These are phyloP conservation scores for Zygotorulaspora danielsina DNA, from an alignment of 805 yeast species.

Conservation along the genomic window DNA sequence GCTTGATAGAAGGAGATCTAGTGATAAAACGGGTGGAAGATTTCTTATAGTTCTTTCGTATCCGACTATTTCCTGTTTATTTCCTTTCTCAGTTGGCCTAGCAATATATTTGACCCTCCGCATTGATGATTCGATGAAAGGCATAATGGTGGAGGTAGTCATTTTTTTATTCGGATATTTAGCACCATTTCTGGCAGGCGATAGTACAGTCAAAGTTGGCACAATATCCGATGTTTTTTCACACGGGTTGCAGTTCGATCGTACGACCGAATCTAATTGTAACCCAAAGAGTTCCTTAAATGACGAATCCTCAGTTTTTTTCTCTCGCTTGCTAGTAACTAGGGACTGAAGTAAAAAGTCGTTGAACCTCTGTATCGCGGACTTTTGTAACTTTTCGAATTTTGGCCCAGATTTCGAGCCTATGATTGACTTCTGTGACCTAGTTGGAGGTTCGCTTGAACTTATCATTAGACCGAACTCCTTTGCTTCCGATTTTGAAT, in stretches of 20 bases:
- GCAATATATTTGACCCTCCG: constrained; percentile 47
- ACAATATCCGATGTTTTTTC: constrained; percentile 19
- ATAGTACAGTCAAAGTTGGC: constrained; percentile 27
- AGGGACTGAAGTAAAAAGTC: constrained; percentile 24
- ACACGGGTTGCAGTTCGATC: constrained; percentile 26
- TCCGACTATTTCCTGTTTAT: constrained; percentile 50
- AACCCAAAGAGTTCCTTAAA: constrained; percentile 34
- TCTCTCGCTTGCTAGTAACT: constrained; percentile 29
- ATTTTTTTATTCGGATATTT: constrained; percentile 34
- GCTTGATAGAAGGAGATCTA: constrained; percentile 53
- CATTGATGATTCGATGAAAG: constrained; percentile 60
- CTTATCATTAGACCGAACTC: constrained; percentile 50
- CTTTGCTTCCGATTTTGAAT: constrained; percentile 44
- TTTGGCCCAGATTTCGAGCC: constrained; percentile 18
- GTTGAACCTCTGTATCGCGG: constrained; percentile 28
- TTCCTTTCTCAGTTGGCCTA: constrained; percentile 51
- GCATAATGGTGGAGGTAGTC: constrained; percentile 41
- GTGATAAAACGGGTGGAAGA: constrained; percentile 60
- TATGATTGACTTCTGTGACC: constrained; percentile 3
- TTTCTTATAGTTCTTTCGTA: constrained; percentile 47
- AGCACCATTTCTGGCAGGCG: constrained; percentile 29
- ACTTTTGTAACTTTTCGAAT: constrained; percentile 16
- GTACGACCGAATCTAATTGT: constrained; percentile 23
- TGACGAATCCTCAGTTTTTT: constrained; percentile 20
- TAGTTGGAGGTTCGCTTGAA: constrained; percentile 6